Evolutionary conservation across 805 yeast genomes (phyloP).

Genomic region (Wickerhamomyces hampshirensis): DNA sequence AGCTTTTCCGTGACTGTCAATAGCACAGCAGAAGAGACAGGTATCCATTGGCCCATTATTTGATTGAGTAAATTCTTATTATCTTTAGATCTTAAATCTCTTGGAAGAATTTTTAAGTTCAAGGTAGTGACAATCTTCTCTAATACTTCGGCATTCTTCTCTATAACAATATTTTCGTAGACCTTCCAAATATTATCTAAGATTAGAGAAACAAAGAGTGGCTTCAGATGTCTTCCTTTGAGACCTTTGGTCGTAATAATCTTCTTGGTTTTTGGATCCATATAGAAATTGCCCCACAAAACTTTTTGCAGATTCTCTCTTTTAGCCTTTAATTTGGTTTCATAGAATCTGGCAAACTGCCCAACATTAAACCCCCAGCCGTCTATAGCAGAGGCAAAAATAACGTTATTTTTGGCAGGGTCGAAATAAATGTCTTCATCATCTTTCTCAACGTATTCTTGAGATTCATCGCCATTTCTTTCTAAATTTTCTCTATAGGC

Average conservation of each 20-base stretch:
- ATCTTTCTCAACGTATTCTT: slow-evolving; percentile 64
- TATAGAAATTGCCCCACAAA: slow-evolving; percentile 92
- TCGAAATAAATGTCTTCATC: slow-evolving; percentile 82
- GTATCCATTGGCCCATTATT: slow-evolving; percentile 90
- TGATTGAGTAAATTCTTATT: slow-evolving; percentile 54
- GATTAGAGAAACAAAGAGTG: slow-evolving; percentile 81
- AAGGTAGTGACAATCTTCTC: slow-evolving; percentile 72
- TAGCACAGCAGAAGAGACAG: slow-evolving; percentile 80
- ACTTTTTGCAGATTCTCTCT: slow-evolving; percentile 74
- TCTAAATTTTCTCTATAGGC: slow-evolving; percentile 66
- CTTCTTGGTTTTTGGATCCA: slow-evolving; percentile 87
- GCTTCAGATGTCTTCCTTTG: slow-evolving; percentile 61
- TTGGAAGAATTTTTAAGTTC: slow-evolving; percentile 60
- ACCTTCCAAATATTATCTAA: slow-evolving; percentile 91
- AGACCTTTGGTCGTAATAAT: slow-evolving; percentile 63
- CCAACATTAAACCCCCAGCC: slow-evolving; percentile 97
- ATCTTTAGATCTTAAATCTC: slow-evolving; percentile 81
- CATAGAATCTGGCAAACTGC: slow-evolving; percentile 84
- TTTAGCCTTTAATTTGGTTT: slow-evolving; percentile 78
- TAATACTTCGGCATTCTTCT: slow-evolving; percentile 64
- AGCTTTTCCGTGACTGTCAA: slow-evolving; percentile 79
- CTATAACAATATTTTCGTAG: slow-evolving; percentile 63
- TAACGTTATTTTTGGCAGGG: slow-evolving; percentile 84
- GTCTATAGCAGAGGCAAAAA: slow-evolving; percentile 87
- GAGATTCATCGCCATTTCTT: slow-evolving; percentile 31